Conservation (phyloP, 805 yeast species). For the Lipomyces sp. region DNA sequence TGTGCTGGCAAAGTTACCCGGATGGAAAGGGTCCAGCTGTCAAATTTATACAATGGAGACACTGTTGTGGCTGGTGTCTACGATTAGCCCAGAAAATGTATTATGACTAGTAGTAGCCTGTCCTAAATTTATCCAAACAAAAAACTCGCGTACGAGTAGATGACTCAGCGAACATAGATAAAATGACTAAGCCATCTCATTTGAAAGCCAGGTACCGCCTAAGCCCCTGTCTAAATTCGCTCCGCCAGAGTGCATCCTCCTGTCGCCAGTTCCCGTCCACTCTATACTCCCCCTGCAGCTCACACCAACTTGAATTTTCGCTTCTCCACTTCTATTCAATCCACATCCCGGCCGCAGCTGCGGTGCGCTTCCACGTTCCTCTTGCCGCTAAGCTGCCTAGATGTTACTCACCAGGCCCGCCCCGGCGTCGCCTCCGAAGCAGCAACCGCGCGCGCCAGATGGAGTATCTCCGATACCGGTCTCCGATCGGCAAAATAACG, state of each 20-base stretch:
- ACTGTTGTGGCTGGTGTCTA: neutral
- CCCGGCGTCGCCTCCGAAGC: conserved; percentile 5
- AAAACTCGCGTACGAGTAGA: neutral
- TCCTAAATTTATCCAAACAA: neutral
- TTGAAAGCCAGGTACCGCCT: neutral
- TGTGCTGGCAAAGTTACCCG: neutral
- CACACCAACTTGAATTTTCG: neutral
- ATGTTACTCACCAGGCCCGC: conserved; percentile 8
- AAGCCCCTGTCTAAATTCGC: conserved; percentile 8
- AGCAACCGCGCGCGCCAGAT: conserved; percentile 1
- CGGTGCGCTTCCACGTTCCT: neutral
- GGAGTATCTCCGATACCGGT: neutral
- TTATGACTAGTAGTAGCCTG: neutral
- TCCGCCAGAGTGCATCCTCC: neutral
- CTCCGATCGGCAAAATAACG: neutral
- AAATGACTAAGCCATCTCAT: neutral
- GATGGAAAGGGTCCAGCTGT: neutral
- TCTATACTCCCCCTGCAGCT: neutral
- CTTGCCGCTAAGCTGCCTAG: conserved; percentile 3
- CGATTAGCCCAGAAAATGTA: neutral
- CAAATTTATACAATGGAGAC: neutral
- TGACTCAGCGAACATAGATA: neutral
- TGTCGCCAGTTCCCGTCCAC: neutral
- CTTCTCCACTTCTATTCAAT: neutral
- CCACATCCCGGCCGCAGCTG: neutral